Evolutionary conservation across 768 basidiomycete species (phyloP).

Genomic region (Candolleomyces eurysporus): DNA sequence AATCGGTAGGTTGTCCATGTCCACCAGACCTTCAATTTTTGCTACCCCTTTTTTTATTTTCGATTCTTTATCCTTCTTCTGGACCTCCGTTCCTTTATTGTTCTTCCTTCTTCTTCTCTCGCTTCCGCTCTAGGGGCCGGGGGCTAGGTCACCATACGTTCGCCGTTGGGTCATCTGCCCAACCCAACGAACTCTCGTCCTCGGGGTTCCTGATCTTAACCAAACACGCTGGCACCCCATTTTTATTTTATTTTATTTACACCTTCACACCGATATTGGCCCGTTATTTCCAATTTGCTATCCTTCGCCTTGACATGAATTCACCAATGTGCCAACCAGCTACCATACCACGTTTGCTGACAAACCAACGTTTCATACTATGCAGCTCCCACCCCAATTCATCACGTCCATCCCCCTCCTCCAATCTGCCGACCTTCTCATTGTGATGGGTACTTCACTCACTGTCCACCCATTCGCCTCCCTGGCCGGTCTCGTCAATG

Average conservation of each 20-base stretch:
- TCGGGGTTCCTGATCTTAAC: not conserved
- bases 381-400: slow-evolving; percentile 73
- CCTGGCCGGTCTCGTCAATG: slow-evolving; percentile 56
- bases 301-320: no score
- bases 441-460: slow-evolving; percentile 90
- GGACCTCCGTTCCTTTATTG: not conserved
- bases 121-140: not conserved
- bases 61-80: not conserved
- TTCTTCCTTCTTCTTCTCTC: not conserved
- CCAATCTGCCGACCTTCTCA: slow-evolving; percentile 74
- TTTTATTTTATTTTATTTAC: no score
- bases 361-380: no score
- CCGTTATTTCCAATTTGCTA: no score
- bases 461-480: slow-evolving; percentile 86
- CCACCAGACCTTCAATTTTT: not conserved
- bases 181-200: not conserved
- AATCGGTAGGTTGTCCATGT: slow-evolving; percentile 49
- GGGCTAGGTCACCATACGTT: not conserved
- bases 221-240: no score
- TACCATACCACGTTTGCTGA: no score
- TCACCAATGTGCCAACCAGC: no score
- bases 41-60: not conserved
- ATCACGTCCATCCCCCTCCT: slow-evolving; percentile 53
- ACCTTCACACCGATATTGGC: no score
- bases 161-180: no score